Percentiles rank a stretch among this genome's conserved stretches.
Conservation (phyloP, 2,329 filamentous ascomycete species). For the Aureobasidium sp. region DNA sequence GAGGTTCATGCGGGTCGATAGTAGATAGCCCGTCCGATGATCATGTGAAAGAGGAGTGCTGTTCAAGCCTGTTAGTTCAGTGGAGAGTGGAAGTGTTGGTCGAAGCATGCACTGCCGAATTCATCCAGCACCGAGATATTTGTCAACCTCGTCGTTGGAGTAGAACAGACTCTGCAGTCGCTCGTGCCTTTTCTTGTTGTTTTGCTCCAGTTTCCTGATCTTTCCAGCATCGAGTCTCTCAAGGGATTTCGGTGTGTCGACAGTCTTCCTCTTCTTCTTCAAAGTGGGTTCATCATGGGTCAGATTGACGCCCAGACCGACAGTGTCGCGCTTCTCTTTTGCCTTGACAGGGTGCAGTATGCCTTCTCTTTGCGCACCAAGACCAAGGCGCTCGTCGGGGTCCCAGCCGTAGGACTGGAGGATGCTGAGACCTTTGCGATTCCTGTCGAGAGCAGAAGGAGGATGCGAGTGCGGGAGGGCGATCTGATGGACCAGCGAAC, state of each 20-base stretch:
- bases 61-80: background rate
- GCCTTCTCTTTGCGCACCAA: constrained; percentile 62
- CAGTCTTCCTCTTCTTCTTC: constrained; percentile 8
- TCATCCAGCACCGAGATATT: constrained; percentile 50
- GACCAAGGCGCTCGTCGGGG: constrained; percentile 60
- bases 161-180: constrained; percentile 65
- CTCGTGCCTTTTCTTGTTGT: constrained; percentile 40
- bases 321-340: constrained; percentile 61
- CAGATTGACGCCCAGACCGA: constrained; percentile 54
- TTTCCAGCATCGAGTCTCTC: constrained; percentile 60
- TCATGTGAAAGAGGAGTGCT: background rate
- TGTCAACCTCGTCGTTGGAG: constrained; percentile 64
- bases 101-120: rapidly evolving
- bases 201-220: constrained; percentile 52
- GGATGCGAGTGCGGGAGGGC: constrained; percentile 61
- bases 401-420: constrained; percentile 65
- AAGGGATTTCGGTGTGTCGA: background rate
- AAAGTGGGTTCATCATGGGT: constrained; percentile 14
- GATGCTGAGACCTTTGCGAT: constrained; percentile 59
- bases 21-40: background rate
- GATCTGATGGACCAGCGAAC: constrained; percentile 63
- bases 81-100: background rate
- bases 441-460: constrained; percentile 62
- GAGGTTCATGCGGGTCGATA: background rate
- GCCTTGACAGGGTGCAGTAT: constrained; percentile 68